These are phyloP conservation scores for Circinella minor DNA, from an alignment of 371 early-diverging fungal species.

Conservation along the genomic window DNA sequence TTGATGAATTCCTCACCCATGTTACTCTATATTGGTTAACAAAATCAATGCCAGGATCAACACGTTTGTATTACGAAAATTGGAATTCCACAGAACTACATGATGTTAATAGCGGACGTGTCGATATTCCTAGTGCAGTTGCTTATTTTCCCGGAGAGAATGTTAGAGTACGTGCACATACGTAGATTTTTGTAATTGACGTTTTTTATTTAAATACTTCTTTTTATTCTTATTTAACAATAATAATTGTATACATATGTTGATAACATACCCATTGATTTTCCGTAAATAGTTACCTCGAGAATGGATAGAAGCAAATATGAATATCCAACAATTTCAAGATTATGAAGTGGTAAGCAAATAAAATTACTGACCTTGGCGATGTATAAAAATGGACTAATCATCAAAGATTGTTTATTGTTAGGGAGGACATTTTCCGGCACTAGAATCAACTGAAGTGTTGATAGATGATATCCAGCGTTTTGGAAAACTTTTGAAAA, in stretches of 20 bases:
- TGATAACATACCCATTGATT: too few relatives aligned
- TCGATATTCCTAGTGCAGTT: conserved; percentile 57
- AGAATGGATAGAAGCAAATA: not conserved
- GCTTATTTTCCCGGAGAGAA: conserved; percentile 58
- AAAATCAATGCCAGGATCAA: conserved; percentile 63
- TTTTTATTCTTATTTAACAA: too few relatives aligned
- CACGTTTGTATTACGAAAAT: conserved; percentile 67
- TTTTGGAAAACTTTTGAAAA: conserved; percentile 32
- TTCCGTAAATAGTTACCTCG: not conserved
- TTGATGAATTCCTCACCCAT: conserved; percentile 63
- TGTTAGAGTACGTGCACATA: not conserved
- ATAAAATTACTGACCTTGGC: too few relatives aligned
- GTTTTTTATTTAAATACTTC: not conserved
- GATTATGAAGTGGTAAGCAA: not conserved
- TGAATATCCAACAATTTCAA: not conserved
- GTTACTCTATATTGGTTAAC: conserved; percentile 69
- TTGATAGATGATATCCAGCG: conserved; percentile 46
- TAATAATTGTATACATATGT: too few relatives aligned
- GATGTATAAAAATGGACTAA: not conserved
- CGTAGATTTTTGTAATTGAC: not conserved
- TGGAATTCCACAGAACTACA: conserved; percentile 33
- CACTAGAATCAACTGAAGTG: conserved; percentile 62
- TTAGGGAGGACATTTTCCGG: conserved; percentile 75
- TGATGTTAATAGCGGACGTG: conserved; percentile 29
- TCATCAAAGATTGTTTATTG: not conserved